Evolutionary conservation across 306 rosid species (phyloP).

Genomic region (Corylus americana): DNA sequence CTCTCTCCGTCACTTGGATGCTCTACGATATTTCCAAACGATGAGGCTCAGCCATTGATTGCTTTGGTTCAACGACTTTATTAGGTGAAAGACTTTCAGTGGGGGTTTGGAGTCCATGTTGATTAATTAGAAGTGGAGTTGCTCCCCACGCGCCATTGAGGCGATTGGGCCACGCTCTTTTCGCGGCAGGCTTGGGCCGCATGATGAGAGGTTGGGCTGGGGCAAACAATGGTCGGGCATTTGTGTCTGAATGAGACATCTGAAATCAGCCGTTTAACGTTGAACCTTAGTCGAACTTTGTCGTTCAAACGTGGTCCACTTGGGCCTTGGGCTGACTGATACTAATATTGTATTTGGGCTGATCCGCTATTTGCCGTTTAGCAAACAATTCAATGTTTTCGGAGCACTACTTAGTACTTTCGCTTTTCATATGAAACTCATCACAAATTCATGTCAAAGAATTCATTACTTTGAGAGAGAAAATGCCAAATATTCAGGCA

Average conservation of each 20-base stretch:
- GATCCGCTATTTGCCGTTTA: not conserved
- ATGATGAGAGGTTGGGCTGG: not conserved
- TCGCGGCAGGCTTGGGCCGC: not conserved
- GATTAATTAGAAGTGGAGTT: slow-evolving; percentile 14
- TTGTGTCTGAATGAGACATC: not conserved
- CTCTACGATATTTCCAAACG: not conserved
- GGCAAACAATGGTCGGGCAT: too few species aligned
- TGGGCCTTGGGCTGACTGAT: not conserved
- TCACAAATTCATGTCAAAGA: too few species aligned
- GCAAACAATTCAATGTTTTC: too few species aligned
- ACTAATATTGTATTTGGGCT: not conserved
- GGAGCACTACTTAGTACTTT: too few species aligned
- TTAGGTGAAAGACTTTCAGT: slow-evolving; percentile 17
- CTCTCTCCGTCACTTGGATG: not conserved
- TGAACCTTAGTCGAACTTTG: too few species aligned
- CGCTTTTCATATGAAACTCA: too few species aligned
- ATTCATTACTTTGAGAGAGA: too few species aligned
- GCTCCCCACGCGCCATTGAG: slow-evolving; percentile 23
- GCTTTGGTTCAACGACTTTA: slow-evolving; percentile 17
- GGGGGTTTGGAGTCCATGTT: not conserved
- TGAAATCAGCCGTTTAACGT: not conserved
- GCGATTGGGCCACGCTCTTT: slow-evolving; percentile 6
- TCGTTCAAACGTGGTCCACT: not conserved
- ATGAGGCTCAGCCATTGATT: slow-evolving; percentile 3
- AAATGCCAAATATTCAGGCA: too few species aligned